These are phyloP conservation scores for Papiliotrema laurentii DNA, from an alignment of 1,284 basidiomycete genomes.

Conservation along the genomic window DNA sequence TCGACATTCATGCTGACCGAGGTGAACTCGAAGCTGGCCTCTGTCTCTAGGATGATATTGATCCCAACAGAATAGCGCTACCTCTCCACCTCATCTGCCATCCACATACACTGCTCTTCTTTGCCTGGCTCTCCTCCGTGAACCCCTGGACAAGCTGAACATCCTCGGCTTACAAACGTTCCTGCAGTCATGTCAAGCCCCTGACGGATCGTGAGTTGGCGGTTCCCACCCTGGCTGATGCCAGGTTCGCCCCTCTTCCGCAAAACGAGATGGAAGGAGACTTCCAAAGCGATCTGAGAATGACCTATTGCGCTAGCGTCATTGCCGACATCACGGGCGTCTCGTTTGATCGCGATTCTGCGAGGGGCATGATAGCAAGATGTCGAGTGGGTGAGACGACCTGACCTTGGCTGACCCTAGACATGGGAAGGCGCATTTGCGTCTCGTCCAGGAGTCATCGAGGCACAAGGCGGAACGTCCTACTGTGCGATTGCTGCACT, in stretches of 20 bases:
- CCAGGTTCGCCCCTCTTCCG: constrained; percentile 73
- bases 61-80: constrained; percentile 47
- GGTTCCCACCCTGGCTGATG: background rate
- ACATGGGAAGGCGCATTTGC: constrained; percentile 91
- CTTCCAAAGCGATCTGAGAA: constrained; percentile 54
- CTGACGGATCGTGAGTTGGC: constrained; percentile 68
- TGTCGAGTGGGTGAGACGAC: constrained; percentile 60
- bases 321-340: constrained; percentile 72
- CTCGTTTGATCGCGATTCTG: constrained; percentile 62
- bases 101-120: constrained; percentile 87
- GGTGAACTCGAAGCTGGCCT: constrained; percentile 14
- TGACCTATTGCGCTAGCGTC: constrained; percentile 77
- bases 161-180: constrained; percentile 60
- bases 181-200: constrained; percentile 64
- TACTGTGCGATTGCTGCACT: constrained; percentile 84
- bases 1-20: constrained; percentile 60
- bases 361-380: constrained; percentile 59
- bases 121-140: constrained; percentile 73
- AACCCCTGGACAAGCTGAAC: constrained; percentile 67
- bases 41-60: constrained; percentile 16
- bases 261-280: constrained; percentile 53
- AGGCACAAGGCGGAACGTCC: constrained; percentile 89
- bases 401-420: constrained; percentile 48
- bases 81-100: constrained; percentile 75
- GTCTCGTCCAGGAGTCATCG: constrained; percentile 65